A percentile compares a stretch with the other conserved stretches of the same genome.
These are phyloP conservation scores for Graphiopsis chlorocephala DNA, from an alignment of 2,329 filamentous ascomycete species.

Conservation along the genomic window DNA sequence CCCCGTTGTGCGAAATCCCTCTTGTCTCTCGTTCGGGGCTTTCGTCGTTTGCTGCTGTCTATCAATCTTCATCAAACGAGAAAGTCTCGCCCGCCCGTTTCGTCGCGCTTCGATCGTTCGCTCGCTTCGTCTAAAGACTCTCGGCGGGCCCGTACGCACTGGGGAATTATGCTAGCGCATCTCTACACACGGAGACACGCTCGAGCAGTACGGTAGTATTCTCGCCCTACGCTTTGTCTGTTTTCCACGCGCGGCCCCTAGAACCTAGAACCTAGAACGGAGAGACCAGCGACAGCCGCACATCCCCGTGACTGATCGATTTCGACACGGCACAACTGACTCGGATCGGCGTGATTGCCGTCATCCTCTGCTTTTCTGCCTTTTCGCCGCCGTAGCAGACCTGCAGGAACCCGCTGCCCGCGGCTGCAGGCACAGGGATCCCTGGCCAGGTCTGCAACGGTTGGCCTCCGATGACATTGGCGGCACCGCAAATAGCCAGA, in stretches of 20 bases:
- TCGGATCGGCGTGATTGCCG: neutral
- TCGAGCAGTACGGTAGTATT: neutral
- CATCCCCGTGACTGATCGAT: neutral
- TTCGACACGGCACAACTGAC: neutral
- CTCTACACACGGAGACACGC: neutral
- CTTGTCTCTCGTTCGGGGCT: neutral
- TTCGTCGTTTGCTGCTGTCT: neutral
- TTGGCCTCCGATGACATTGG: slow-evolving; percentile 7
- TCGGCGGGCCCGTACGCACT: neutral
- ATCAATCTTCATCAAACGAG: neutral
- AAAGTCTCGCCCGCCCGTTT: slow-evolving; percentile 1
- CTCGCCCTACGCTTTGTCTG: neutral
- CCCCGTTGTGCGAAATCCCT: neutral
- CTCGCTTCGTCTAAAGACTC: neutral
- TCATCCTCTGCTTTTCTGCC: neutral
- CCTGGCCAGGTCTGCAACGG: neutral
- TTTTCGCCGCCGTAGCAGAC: neutral
- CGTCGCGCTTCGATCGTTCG: neutral
- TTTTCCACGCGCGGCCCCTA: neutral
- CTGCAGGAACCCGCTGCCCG: slow-evolving; percentile 15
- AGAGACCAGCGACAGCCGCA: neutral
- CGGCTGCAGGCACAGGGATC: neutral
- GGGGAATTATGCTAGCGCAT: neutral
- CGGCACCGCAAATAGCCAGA: slow-evolving; percentile 5
- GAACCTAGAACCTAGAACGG: neutral